phyloP scores from a whole-genome alignment of 2,329 filamentous ascomycete genomes.

The Tolypocladium pustulatum region DNA sequence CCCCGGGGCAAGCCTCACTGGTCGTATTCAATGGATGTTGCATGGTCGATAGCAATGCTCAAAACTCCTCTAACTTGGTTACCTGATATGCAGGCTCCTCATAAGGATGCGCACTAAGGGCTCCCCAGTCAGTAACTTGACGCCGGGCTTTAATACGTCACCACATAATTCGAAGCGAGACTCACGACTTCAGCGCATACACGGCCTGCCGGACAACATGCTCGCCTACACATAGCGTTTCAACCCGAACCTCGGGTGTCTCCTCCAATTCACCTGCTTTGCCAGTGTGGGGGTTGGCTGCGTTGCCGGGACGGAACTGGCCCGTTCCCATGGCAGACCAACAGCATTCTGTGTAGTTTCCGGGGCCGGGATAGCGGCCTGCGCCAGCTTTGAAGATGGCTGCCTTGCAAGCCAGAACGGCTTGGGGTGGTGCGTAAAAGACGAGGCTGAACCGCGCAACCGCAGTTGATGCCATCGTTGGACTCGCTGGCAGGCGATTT shows the following conservation, averaged over 20 bases:
- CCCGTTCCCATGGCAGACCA: slow-evolving; percentile 44
- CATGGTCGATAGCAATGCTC: background rate
- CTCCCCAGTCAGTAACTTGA: background rate
- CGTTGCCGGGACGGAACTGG: slow-evolving; percentile 53
- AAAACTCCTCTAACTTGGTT: background rate
- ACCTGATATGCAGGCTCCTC: background rate
- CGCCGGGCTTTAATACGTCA: background rate
- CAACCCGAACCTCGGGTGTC: slow-evolving; percentile 49
- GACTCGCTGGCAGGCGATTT: background rate
- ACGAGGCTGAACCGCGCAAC: slow-evolving; percentile 26
- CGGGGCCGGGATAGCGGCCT: slow-evolving; percentile 36
- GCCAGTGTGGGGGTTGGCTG: slow-evolving; percentile 55
- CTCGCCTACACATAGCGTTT: slow-evolving; percentile 47
- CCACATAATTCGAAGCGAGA: background rate
- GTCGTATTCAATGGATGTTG: background rate
- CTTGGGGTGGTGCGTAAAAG: slow-evolving; percentile 37
- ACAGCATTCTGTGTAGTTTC: slow-evolving; percentile 46
- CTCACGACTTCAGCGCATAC: background rate
- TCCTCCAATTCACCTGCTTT: slow-evolving; percentile 44
- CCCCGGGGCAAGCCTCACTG: no score
- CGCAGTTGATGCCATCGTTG: background rate
- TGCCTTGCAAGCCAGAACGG: slow-evolving; percentile 38
- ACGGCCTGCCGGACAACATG: background rate
- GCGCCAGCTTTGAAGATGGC: slow-evolving; percentile 50
- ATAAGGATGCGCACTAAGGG: background rate